Evolutionary conservation across 2,329 filamentous ascomycete genomes (phyloP).

Genomic region (Paecilomyces sp.): DNA sequence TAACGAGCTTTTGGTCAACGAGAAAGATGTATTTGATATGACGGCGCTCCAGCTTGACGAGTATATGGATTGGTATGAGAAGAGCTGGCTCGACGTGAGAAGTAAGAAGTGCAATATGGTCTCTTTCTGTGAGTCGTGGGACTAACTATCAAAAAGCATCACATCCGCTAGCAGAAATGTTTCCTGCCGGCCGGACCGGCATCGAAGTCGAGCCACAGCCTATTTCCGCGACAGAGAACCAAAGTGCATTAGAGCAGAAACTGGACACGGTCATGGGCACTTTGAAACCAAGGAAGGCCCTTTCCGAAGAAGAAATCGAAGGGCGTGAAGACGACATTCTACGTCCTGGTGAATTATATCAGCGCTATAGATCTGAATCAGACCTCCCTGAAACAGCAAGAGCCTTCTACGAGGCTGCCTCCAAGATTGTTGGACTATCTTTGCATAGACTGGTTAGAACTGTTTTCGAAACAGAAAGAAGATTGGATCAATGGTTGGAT

Average conservation of each 20-base stretch:
- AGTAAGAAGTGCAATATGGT: conserved; percentile 9
- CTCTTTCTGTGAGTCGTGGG: not conserved
- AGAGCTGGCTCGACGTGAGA: conserved; percentile 46
- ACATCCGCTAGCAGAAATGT: conserved; percentile 35
- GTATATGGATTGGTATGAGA: conserved; percentile 74
- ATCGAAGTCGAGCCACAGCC: conserved; percentile 7
- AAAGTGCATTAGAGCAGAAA: conserved; percentile 26
- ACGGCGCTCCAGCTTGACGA: conserved; percentile 57
- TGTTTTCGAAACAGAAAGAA: conserved; percentile 44
- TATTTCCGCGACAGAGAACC: conserved; percentile 10
- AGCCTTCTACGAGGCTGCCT: conserved; percentile 46
- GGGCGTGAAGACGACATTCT: conserved; percentile 18
- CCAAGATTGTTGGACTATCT: conserved; percentile 43
- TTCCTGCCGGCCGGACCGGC: conserved; percentile 25
- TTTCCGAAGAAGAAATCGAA: conserved; percentile 26
- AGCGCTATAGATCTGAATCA: conserved; percentile 39
- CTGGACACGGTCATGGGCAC: conserved; percentile 37
- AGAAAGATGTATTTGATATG: conserved; percentile 58
- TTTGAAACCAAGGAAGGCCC: conserved; percentile 31
- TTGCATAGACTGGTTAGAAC: conserved; percentile 44
- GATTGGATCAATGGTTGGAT: conserved; percentile 32
- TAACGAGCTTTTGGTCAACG: conserved; percentile 50
- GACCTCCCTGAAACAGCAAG: conserved; percentile 41
- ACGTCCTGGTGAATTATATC: conserved; percentile 46
- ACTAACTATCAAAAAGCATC: conserved; percentile 9